phyloP scores from a whole-genome alignment of 2,329 filamentous ascomycete species.

The Pseudogymnoascus destructans region DNA sequence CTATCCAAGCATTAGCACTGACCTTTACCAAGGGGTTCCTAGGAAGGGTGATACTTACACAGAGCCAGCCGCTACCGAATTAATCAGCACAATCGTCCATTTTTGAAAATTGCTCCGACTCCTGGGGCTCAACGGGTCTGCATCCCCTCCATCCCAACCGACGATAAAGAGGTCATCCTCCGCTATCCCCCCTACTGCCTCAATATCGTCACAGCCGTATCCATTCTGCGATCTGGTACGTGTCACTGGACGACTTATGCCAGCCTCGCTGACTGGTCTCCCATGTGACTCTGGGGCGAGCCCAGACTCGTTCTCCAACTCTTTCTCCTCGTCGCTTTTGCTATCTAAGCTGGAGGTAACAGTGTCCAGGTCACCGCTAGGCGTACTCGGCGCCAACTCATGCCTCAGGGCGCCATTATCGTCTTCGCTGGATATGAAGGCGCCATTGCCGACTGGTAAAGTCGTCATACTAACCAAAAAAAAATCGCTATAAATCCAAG shows the following conservation, averaged over 20 bases:
- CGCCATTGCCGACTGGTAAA: not conserved
- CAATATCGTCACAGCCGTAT: slow-evolving; percentile 22
- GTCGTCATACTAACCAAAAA: not conserved
- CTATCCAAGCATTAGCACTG: slow-evolving; percentile 30
- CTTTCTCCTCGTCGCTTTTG: not conserved
- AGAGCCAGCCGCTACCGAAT: slow-evolving; percentile 58
- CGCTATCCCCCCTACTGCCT: slow-evolving; percentile 17
- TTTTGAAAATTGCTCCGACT: slow-evolving; percentile 53
- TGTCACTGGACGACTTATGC: not conserved
- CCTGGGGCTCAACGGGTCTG: slow-evolving; percentile 62
- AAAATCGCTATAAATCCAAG: not conserved
- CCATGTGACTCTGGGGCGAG: not conserved
- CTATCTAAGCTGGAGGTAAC: not conserved
- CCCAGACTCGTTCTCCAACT: not conserved
- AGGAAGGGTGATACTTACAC: slow-evolving; percentile 48
- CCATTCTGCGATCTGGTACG: slow-evolving; percentile 23
- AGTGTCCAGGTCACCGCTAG: not conserved
- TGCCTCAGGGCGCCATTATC: not conserved
- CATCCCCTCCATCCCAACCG: slow-evolving; percentile 55
- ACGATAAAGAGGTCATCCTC: slow-evolving; percentile 49
- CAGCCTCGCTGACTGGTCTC: not conserved
- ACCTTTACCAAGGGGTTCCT: not conserved
- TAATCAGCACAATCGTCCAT: slow-evolving; percentile 66
- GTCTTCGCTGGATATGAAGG: not conserved
- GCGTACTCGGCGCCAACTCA: not conserved